Conservation (phyloP, 768 basidiomycete species). For the Udeniomyces megalosporus region DNA sequence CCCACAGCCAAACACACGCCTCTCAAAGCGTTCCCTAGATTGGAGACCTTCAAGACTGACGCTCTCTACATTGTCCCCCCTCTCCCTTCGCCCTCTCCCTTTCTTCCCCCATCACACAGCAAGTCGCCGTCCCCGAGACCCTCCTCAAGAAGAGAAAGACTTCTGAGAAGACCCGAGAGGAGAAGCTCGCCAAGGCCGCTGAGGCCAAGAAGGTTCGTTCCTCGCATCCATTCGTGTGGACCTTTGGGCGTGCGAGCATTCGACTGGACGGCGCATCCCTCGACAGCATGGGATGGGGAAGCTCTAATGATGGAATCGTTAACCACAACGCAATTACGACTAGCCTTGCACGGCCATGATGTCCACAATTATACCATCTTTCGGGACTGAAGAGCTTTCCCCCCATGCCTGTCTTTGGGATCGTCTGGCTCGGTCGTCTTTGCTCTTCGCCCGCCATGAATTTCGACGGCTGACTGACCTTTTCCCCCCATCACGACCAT, state of each 20-base stretch:
- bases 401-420: too few relatives aligned
- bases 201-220: slow-evolving; percentile 73
- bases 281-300: background rate
- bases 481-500: too few relatives aligned
- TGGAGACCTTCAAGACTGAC: too few relatives aligned
- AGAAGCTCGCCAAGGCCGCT: slow-evolving; percentile 64
- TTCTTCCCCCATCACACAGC: slow-evolving; percentile 1
- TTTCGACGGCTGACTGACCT: background rate
- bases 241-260: background rate
- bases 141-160: slow-evolving; percentile 99
- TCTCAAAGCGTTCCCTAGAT: too few relatives aligned
- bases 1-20: too few relatives aligned
- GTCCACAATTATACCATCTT: slow-evolving; percentile 85
- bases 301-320: slow-evolving; percentile 58
- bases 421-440: slow-evolving; percentile 15
- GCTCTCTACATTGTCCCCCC: background rate
- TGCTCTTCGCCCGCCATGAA: slow-evolving; percentile 9
- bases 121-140: slow-evolving; percentile 90
- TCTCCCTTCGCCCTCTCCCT: background rate
- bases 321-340: slow-evolving; percentile 29
- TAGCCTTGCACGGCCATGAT: slow-evolving; percentile 38
- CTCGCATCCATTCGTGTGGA: background rate
- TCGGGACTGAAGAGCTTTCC: slow-evolving; percentile 73
- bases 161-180: slow-evolving; percentile 89
- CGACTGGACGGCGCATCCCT: background rate